These are phyloP conservation scores for Ascochyta pisi DNA, from an alignment of 2,329 filamentous ascomycete species.

Conservation along the genomic window DNA sequence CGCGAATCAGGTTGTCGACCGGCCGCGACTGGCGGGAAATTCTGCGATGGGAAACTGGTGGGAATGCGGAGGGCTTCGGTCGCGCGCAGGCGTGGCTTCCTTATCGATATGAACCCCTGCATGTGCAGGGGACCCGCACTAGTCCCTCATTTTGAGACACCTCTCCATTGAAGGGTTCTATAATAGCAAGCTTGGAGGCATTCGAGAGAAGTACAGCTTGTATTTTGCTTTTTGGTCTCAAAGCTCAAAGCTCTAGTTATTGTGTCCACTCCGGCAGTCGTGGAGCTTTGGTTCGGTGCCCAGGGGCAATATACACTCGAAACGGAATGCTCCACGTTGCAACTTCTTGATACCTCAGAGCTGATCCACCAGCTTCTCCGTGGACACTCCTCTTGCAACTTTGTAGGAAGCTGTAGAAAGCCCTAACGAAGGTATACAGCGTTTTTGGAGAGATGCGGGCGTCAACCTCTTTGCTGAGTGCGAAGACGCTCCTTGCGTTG, in stretches of 20 bases:
- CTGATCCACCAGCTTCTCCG: constrained; percentile 21
- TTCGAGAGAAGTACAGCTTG: not conserved
- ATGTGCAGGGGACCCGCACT: constrained; percentile 1
- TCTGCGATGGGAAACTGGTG: constrained; percentile 2
- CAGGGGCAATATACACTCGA: constrained; percentile 2
- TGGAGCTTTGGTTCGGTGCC: not conserved
- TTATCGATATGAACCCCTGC: constrained; percentile 16
- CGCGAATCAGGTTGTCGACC: constrained; percentile 4
- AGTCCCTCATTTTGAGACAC: constrained; percentile 19
- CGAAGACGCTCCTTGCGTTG: constrained; percentile 37
- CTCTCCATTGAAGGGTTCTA: not conserved
- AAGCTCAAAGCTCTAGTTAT: not conserved
- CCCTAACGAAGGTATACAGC: constrained; percentile 17
- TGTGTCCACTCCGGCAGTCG: constrained; percentile 1
- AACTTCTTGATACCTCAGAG: constrained; percentile 40
- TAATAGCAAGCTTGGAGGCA: not conserved
- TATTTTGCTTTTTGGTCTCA: not conserved
- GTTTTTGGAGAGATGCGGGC: constrained; percentile 35
- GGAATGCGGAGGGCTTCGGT: not conserved
- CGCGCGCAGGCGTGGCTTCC: not conserved
- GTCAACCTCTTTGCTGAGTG: constrained; percentile 34
- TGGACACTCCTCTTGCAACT: constrained; percentile 12
- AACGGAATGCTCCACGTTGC: constrained; percentile 49
- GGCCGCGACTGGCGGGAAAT: not conserved
- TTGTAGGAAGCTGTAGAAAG: constrained; percentile 4